A percentile compares a stretch with the other conserved stretches of the same genome.
Evolutionary conservation across 768 basidiomycete species (phyloP).

Genomic region (Sistotremastrum niveocremeum): DNA sequence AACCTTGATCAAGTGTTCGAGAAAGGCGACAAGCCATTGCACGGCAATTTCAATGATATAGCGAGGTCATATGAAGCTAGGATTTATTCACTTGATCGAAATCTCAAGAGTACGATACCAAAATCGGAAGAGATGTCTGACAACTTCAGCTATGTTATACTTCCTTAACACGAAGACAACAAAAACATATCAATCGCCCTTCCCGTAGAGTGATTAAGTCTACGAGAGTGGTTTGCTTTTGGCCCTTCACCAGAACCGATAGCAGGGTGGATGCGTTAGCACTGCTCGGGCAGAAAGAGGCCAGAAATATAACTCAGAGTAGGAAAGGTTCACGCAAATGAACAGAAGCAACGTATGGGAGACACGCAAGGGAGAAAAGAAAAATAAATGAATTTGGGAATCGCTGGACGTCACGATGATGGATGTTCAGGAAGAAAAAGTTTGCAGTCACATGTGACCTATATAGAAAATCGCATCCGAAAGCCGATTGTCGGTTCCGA

Average conservation of each 20-base stretch:
- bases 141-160: slow-evolving; percentile 19
- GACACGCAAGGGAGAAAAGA: slow-evolving; percentile 1
- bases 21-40: no score
- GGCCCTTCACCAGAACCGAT: slow-evolving; percentile 75
- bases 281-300: slow-evolving; percentile 74
- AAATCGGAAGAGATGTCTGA: no score
- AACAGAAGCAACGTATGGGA: slow-evolving; percentile 1
- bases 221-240: slow-evolving; percentile 33
- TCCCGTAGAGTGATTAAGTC: slow-evolving; percentile 39
- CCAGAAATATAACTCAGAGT: slow-evolving; percentile 16
- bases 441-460: no score
- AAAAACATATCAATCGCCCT: slow-evolving; percentile 31
- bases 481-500: no score
- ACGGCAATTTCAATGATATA: no score
- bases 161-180: slow-evolving; percentile 17
- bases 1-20: no score
- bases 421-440: no score
- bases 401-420: not conserved
- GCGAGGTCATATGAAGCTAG: no score
- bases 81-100: no score
- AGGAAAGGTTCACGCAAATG: not conserved
- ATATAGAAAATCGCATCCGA: no score
- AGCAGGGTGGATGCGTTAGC: slow-evolving; percentile 41
- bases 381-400: slow-evolving; percentile 1
- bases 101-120: no score